These are phyloP conservation scores for Suillus subaureus DNA, from an alignment of 768 basidiomycete species.

Conservation along the genomic window DNA sequence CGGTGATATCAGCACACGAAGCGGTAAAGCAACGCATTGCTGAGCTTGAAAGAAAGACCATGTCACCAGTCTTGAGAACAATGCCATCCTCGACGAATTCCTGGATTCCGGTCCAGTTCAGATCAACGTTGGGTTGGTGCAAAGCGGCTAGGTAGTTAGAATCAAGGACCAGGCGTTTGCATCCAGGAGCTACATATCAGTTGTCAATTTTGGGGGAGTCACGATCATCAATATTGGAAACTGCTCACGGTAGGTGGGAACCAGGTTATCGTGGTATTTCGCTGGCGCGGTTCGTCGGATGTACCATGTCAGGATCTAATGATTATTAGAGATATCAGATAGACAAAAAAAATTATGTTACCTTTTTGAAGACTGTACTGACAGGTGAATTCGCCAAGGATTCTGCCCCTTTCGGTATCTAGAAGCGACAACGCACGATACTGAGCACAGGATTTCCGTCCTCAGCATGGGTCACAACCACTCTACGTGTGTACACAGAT, in stretches of 20 bases:
- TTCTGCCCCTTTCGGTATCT: too few relatives aligned
- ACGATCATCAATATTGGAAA: background rate
- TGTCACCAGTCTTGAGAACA: conserved; percentile 48
- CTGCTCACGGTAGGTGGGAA: conserved; percentile 51
- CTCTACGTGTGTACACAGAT: too few relatives aligned
- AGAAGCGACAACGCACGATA: too few relatives aligned
- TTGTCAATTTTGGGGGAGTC: background rate
- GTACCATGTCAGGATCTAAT: conserved; percentile 44
- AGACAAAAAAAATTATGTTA: conserved; percentile 16
- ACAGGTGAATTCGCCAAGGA: conserved; percentile 41
- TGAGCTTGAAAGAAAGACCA: too few relatives aligned
- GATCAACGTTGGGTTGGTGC: conserved; percentile 52
- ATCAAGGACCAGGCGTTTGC: conserved; percentile 64
- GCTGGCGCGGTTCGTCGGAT: conserved; percentile 50
- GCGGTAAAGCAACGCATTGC: too few relatives aligned
- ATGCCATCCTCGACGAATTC: conserved; percentile 51
- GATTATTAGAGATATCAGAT: conserved; percentile 18
- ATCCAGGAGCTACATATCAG: conserved; percentile 47
- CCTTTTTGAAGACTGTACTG: conserved; percentile 34
- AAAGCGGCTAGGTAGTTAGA: conserved; percentile 58
- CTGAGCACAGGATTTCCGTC: too few relatives aligned
- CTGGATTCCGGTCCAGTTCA: conserved; percentile 53
- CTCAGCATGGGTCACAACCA: too few relatives aligned
- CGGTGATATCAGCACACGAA: too few relatives aligned
- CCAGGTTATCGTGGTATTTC: conserved; percentile 45